Evolutionary conservation across 768 basidiomycete species (phyloP).

Genomic region (Suillus luteus): DNA sequence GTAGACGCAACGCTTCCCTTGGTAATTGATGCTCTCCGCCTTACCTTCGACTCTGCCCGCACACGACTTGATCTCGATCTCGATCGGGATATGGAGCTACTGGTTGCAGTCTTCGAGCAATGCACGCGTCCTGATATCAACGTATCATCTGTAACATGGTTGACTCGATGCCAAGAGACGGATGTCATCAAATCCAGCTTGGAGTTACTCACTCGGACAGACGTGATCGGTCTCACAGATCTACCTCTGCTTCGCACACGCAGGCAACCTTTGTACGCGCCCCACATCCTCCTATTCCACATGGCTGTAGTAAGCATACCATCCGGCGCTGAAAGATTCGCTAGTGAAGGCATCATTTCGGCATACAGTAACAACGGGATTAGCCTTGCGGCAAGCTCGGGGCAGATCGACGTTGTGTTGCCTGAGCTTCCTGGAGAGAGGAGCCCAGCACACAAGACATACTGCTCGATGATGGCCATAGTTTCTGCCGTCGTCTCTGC

Average conservation of each 20-base stretch:
- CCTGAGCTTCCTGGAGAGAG: conserved; percentile 75
- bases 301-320: conserved; percentile 79
- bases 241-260: conserved; percentile 59
- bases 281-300: conserved; percentile 83
- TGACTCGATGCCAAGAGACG: conserved; percentile 77
- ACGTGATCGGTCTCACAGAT: conserved; percentile 71
- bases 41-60: conserved; percentile 66
- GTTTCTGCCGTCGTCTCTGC: conserved; percentile 70
- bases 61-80: conserved; percentile 60
- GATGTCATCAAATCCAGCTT: conserved; percentile 77
- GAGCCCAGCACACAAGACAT: conserved; percentile 77
- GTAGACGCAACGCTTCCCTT: conserved; percentile 65
- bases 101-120: conserved; percentile 83
- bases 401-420: conserved; percentile 64
- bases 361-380: conserved; percentile 86
- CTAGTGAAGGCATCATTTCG: conserved; percentile 76
- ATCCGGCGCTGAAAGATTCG: conserved; percentile 80
- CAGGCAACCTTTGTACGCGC: conserved; percentile 70
- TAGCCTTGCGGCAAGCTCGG: conserved; percentile 73
- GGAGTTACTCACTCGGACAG: conserved; percentile 67
- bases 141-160: conserved; percentile 73
- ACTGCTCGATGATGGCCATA: conserved; percentile 83
- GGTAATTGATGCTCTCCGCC: conserved; percentile 65
- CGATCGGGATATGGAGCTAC: conserved; percentile 78
- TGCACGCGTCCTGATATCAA: conserved; percentile 70